These are phyloP conservation scores for Glaciozyma antarctica DNA, from an alignment of 768 basidiomycete species.

Conservation along the genomic window DNA sequence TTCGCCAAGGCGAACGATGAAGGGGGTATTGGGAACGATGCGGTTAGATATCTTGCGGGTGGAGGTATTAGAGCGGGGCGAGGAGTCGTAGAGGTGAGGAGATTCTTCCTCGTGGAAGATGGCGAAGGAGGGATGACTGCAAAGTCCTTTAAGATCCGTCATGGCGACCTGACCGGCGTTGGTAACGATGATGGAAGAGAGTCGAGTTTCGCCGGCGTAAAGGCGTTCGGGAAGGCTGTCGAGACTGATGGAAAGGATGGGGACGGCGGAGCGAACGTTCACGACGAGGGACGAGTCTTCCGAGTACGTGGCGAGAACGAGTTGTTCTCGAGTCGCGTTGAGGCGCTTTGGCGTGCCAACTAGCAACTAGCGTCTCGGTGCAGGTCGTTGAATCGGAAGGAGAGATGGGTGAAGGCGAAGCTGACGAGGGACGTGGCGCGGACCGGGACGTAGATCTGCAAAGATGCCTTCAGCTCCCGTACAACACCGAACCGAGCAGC, in stretches of 20 bases:
- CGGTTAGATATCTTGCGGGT: background rate
- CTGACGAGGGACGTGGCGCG: background rate
- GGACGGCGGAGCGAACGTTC: slow-evolving; percentile 56
- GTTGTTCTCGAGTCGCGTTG: slow-evolving; percentile 67
- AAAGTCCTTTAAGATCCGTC: slow-evolving; percentile 9
- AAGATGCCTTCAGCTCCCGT: background rate
- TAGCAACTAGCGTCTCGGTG: slow-evolving; percentile 64
- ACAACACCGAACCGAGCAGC: background rate
- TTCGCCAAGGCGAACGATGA: background rate
- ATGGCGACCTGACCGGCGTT: slow-evolving; percentile 21
- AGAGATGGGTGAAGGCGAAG: slow-evolving; percentile 12
- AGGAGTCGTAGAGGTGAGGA: background rate
- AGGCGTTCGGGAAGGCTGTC: slow-evolving; percentile 22
- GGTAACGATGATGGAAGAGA: slow-evolving; percentile 22
- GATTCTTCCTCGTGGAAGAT: background rate
- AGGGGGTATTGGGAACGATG: background rate
- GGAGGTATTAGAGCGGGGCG: background rate
- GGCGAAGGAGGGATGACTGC: slow-evolving; percentile 15
- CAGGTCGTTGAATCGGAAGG: slow-evolving; percentile 34
- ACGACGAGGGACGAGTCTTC: slow-evolving; percentile 55
- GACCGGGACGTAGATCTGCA: slow-evolving; percentile 21
- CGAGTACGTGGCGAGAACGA: slow-evolving; percentile 60
- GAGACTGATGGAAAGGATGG: slow-evolving; percentile 48
- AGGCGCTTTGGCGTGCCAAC: slow-evolving; percentile 57
- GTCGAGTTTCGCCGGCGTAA: slow-evolving; percentile 41